Evolutionary conservation across 2,329 filamentous ascomycete genomes (phyloP).

Genomic region (Lachnellula arida): DNA sequence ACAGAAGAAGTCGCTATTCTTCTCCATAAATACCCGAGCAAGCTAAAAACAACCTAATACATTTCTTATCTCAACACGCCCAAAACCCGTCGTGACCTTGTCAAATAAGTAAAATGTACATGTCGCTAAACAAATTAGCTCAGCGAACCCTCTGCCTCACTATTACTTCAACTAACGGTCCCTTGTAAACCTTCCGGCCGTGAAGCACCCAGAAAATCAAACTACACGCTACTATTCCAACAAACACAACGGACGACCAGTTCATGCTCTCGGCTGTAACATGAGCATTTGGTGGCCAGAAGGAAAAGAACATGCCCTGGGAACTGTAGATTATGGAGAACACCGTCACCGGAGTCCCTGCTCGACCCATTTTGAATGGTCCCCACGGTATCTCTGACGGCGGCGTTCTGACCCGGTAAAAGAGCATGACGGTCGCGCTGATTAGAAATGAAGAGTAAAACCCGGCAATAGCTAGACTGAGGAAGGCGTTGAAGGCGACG

Average conservation of each 20-base stretch:
- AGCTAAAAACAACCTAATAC: too few relatives aligned
- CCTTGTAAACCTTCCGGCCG: constrained; percentile 6
- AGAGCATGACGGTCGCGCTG: constrained; percentile 3
- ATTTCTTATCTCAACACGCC: too few relatives aligned
- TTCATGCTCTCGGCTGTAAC: constrained; percentile 4
- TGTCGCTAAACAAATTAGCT: too few relatives aligned
- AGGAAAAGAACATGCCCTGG: constrained; percentile 6
- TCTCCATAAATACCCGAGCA: too few relatives aligned
- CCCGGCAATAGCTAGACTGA: constrained; percentile 4
- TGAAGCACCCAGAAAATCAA: constrained; percentile 5
- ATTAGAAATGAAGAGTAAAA: constrained; percentile 9
- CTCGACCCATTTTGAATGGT: constrained; percentile 2
- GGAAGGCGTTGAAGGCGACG: constrained; percentile 2
- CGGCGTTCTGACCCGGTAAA: constrained; percentile 7
- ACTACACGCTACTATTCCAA: not conserved
- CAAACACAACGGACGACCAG: constrained; percentile 4
- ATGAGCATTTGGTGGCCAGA: constrained; percentile 3
- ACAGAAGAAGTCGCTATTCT: too few relatives aligned
- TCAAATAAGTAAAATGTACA: too few relatives aligned
- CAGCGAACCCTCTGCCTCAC: too few relatives aligned
- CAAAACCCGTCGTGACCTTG: too few relatives aligned
- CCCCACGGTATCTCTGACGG: constrained; percentile 7
- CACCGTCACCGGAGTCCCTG: constrained; percentile 5
- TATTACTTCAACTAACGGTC: not conserved
- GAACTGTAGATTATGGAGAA: constrained; percentile 2